Conservation (phyloP, 192 early-diverging fungal genomes). For the Spinellus fusiger region DNA sequence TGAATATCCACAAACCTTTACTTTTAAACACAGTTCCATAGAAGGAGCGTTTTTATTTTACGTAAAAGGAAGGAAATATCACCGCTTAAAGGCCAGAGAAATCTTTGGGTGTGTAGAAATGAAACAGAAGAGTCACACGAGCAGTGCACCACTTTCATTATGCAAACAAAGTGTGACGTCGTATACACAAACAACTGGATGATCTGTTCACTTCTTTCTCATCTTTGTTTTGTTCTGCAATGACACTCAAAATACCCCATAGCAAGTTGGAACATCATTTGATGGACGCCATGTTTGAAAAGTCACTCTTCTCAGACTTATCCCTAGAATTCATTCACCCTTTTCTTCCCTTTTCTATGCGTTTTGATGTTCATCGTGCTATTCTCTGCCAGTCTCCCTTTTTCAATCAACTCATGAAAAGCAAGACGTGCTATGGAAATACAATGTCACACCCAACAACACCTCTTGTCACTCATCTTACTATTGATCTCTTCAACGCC, state of each 20-base stretch:
- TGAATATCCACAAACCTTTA: too few relatives aligned
- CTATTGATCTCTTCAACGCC: conserved; percentile 22
- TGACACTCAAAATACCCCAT: not conserved
- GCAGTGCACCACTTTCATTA: too few relatives aligned
- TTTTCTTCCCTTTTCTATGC: conserved; percentile 23
- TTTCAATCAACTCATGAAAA: conserved; percentile 13
- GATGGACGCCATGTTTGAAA: conserved; percentile 21
- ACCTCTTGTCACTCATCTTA: not conserved
- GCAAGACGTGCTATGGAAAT: conserved; percentile 1
- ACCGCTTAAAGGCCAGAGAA: too few relatives aligned
- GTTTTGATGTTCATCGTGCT: conserved; percentile 23
- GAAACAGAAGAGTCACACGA: too few relatives aligned
- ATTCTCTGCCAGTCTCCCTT: conserved; percentile 25
- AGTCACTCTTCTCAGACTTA: conserved; percentile 24
- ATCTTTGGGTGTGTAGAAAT: too few relatives aligned
- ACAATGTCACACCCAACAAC: not conserved
- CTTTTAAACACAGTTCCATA: too few relatives aligned
- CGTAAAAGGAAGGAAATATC: too few relatives aligned
- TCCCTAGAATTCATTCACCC: conserved; percentile 22
- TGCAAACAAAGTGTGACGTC: too few relatives aligned
- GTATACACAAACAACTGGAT: too few relatives aligned
- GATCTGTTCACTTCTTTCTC: too few relatives aligned
- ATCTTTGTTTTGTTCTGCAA: too few relatives aligned
- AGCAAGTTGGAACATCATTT: conserved; percentile 9
- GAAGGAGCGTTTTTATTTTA: too few relatives aligned